phyloP scores from a whole-genome alignment of 208 protist species.

The Leishmania major region DNA sequence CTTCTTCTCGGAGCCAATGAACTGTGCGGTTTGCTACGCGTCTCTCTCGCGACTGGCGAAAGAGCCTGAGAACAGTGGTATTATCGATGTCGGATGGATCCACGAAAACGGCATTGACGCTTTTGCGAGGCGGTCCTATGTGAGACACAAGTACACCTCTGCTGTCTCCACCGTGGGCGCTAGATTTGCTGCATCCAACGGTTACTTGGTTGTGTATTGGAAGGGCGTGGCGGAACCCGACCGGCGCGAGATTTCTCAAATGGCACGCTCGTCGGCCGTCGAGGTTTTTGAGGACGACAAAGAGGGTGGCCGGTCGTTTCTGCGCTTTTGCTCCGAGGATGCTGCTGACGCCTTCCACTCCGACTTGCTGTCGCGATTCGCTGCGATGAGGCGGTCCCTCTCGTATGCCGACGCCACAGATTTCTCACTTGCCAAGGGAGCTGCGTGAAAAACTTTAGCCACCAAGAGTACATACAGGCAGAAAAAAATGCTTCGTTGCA shows the following conservation, averaged over 20 bases:
- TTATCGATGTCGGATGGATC: slow-evolving; percentile 66
- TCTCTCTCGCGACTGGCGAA: slow-evolving; percentile 20
- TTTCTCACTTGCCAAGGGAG: slow-evolving; percentile 42
- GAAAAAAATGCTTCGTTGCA: background rate
- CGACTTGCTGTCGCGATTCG: slow-evolving; percentile 26
- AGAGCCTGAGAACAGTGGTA: slow-evolving; percentile 1
- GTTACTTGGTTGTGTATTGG: slow-evolving; percentile 56
- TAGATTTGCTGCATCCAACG: slow-evolving; percentile 2
- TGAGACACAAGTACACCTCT: slow-evolving; percentile 24
- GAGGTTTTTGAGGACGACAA: slow-evolving; percentile 63
- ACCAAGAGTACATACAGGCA: background rate
- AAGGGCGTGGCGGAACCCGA: slow-evolving; percentile 24
- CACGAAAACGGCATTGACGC: slow-evolving; percentile 40
- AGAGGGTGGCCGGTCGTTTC: slow-evolving; percentile 73
- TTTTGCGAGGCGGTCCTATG: slow-evolving; percentile 54
- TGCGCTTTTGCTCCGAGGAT: slow-evolving; percentile 45
- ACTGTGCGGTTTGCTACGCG: slow-evolving; percentile 31
- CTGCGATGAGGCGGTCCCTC: slow-evolving; percentile 39
- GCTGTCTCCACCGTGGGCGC: background rate
- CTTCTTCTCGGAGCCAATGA: slow-evolving; percentile 39
- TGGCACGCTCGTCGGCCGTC: slow-evolving; percentile 18
- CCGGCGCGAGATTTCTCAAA: slow-evolving; percentile 11
- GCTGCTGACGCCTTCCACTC: slow-evolving; percentile 47
- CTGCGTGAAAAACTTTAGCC: background rate
- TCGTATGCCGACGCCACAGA: slow-evolving; percentile 57